These are phyloP conservation scores for Neofusicoccum cordaticola DNA, from an alignment of 2,329 filamentous ascomycete genomes.

Conservation along the genomic window DNA sequence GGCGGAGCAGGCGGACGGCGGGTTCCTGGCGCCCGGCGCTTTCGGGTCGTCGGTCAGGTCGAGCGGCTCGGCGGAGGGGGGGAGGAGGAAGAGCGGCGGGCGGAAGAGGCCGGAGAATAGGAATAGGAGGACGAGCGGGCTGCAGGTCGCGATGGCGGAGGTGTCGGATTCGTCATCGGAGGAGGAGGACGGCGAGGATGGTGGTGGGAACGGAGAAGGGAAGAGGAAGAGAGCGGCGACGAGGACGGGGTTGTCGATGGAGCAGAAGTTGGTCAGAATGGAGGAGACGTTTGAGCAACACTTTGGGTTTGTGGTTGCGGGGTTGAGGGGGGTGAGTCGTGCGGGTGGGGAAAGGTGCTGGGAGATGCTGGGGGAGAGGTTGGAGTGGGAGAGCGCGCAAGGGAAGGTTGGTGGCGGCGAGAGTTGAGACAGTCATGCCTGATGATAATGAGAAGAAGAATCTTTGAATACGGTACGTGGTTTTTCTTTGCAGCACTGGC, in stretches of 20 bases:
- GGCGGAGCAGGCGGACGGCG: conserved; percentile 37
- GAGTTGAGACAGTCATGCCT: not conserved
- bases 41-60: conserved; percentile 28
- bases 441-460: not conserved
- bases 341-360: conserved; percentile 70
- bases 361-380: conserved; percentile 77
- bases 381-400: conserved; percentile 53
- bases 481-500: not conserved
- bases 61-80: conserved; percentile 29
- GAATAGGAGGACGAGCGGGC: not conserved
- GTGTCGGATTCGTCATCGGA: conserved; percentile 20
- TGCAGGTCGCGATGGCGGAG: conserved; percentile 16
- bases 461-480: not conserved
- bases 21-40: not conserved
- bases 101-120: conserved; percentile 13
- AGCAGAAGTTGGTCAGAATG: conserved; percentile 55
- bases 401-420: not conserved
- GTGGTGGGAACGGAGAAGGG: conserved; percentile 18
- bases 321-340: conserved; percentile 71
- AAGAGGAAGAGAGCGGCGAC: not conserved
- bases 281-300: conserved; percentile 63
- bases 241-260: conserved; percentile 41
- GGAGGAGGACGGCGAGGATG: conserved; percentile 36
- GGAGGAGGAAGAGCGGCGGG: conserved; percentile 20
- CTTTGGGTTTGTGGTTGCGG: conserved; percentile 68